phyloP scores from a whole-genome alignment of 73 alveolate species.

The Paramecium sonneborni region DNA sequence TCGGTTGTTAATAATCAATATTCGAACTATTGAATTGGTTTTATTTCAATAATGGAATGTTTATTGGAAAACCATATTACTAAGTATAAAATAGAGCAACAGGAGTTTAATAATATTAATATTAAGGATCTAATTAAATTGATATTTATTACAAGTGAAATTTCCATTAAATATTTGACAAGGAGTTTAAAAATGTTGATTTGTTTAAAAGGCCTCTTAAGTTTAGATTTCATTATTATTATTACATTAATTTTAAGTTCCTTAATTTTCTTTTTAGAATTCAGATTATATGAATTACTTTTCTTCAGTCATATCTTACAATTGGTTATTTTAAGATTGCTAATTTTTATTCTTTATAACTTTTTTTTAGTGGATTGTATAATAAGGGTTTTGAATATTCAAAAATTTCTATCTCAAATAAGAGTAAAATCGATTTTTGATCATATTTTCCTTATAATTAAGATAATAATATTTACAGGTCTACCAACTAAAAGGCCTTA shows the following conservation, averaged over 20 bases:
- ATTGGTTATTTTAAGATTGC: background rate
- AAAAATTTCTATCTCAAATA: background rate
- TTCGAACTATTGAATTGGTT: background rate
- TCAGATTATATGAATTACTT: background rate
- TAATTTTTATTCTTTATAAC: background rate
- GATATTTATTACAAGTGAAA: background rate
- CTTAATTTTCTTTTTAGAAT: background rate
- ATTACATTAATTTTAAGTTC: background rate
- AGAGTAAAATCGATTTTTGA: conserved; percentile 12
- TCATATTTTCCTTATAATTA: conserved; percentile 5
- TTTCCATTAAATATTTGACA: background rate
- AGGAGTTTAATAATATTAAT: background rate
- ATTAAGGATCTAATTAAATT: background rate
- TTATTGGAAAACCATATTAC: no score
- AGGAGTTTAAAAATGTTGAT: background rate
- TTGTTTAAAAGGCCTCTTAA: background rate
- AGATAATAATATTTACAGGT: conserved; percentile 42
- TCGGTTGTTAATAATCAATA: background rate
- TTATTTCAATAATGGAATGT: no score
- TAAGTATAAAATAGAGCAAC: background rate
- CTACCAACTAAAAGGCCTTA: conserved; percentile 45
- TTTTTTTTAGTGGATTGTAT: background rate
- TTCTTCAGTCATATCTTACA: background rate
- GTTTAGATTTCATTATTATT: background rate
- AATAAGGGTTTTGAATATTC: conserved; percentile 18